Evolutionary conservation across 2,329 filamentous ascomycete genomes (phyloP).

Genomic region (Scleromitrula shiraiana): DNA sequence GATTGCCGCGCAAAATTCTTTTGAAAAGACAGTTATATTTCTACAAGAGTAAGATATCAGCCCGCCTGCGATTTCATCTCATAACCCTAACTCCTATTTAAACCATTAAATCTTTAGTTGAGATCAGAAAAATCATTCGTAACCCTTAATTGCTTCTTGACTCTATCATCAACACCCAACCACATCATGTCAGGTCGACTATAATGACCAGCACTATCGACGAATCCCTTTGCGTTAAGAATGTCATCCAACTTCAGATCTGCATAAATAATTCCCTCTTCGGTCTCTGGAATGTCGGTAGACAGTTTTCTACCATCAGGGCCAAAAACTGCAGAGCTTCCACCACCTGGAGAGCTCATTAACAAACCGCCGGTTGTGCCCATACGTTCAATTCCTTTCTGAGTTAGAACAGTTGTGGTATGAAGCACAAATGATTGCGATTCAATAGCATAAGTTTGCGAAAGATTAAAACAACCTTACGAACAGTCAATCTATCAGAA

Average conservation of each 20-base stretch:
- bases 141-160: slow-evolving; percentile 10
- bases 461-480: slow-evolving; percentile 36
- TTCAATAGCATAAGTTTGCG: slow-evolving; percentile 49
- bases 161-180: slow-evolving; percentile 15
- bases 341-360: slow-evolving; percentile 38
- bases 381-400: background rate
- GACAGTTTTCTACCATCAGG: slow-evolving; percentile 39
- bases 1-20: no score
- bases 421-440: slow-evolving; percentile 48
- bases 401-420: slow-evolving; percentile 45
- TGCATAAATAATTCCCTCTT: slow-evolving; percentile 47
- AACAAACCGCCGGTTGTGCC: slow-evolving; percentile 16
- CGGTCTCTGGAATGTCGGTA: slow-evolving; percentile 38
- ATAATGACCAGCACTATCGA: slow-evolving; percentile 20
- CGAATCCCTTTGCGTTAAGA: slow-evolving; percentile 15
- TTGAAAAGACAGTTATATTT: no score
- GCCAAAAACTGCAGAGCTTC: slow-evolving; percentile 45
- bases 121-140: background rate
- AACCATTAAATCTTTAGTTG: background rate
- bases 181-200: slow-evolving; percentile 20
- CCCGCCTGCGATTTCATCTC: no score
- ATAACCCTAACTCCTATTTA: no score
- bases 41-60: no score
- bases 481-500: slow-evolving; percentile 15
- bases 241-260: slow-evolving; percentile 18